Evolutionary conservation across 2,329 filamentous ascomycete species (phyloP).

Genomic region (Phaeosphaeria sp.): DNA sequence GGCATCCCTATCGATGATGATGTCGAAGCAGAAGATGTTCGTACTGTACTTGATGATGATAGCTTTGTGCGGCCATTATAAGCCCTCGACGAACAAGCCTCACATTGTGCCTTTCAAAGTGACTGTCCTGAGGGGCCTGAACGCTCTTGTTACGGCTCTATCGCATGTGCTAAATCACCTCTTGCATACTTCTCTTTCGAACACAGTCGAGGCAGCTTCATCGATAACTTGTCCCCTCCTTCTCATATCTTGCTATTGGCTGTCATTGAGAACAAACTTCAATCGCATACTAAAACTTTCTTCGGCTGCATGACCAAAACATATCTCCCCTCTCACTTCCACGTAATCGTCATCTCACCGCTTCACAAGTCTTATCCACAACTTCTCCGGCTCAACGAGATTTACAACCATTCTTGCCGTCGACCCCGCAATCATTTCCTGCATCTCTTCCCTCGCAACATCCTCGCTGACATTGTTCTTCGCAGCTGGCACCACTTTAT

Average conservation of each 20-base stretch:
- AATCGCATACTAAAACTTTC: too few relatives aligned
- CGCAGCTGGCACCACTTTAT: conserved; percentile 1
- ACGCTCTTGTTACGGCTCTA: too few relatives aligned
- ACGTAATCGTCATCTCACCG: conserved; percentile 2
- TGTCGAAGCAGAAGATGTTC: conserved; percentile 20
- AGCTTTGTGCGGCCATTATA: conserved; percentile 29
- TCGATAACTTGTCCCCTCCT: too few relatives aligned
- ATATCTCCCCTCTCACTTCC: not conserved
- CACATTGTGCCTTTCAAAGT: too few relatives aligned
- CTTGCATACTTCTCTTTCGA: too few relatives aligned
- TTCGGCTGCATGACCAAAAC: too few relatives aligned
- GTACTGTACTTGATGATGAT: conserved; percentile 29
- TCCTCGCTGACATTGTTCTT: not conserved
- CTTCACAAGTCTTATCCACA: conserved; percentile 14
- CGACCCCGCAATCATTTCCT: not conserved
- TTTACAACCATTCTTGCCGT: not conserved
- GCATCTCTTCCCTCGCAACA: conserved; percentile 1
- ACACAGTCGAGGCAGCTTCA: too few relatives aligned
- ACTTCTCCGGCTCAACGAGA: conserved; percentile 6
- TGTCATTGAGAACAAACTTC: too few relatives aligned
- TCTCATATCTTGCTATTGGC: too few relatives aligned
- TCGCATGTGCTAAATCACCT: too few relatives aligned
- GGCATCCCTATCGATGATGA: conserved; percentile 3
- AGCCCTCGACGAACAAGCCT: too few relatives aligned
- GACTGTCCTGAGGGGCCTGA: too few relatives aligned